Conservation (phyloP, 2,329 filamentous ascomycete genomes). For the Talaromyces verruculosus region DNA sequence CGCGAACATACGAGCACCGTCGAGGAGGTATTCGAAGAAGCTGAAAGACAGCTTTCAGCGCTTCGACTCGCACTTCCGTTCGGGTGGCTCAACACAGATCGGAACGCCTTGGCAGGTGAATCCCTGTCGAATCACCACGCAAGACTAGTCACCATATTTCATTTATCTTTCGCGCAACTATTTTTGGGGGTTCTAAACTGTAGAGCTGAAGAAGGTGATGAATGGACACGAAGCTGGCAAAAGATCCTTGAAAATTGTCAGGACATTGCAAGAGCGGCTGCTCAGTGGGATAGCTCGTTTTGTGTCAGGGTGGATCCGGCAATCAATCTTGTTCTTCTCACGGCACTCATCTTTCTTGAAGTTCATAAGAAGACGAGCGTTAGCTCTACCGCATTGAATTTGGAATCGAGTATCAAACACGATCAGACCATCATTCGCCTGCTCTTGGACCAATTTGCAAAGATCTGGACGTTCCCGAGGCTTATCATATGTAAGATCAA, state of each 20-base stretch:
- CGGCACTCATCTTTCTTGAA: constrained; percentile 32
- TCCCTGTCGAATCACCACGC: not conserved
- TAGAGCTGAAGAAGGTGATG: constrained; percentile 28
- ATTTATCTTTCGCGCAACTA: constrained; percentile 1
- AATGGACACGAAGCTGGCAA: constrained; percentile 33
- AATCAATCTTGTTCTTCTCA: constrained; percentile 36
- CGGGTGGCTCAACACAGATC: constrained; percentile 3
- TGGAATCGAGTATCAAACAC: constrained; percentile 20
- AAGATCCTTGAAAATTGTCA: constrained; percentile 33
- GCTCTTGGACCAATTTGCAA: constrained; percentile 29
- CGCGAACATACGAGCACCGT: not conserved
- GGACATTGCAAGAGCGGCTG: constrained; percentile 32
- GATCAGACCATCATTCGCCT: constrained; percentile 26
- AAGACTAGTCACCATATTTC: constrained; percentile 7
- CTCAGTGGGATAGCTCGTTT: constrained; percentile 37
- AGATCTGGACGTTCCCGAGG: constrained; percentile 25
- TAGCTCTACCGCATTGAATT: constrained; percentile 3
- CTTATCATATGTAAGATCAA: constrained; percentile 1
- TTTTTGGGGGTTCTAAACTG: constrained; percentile 17
- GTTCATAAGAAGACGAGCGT: constrained; percentile 26
- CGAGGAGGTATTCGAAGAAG: not conserved
- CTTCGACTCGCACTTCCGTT: constrained; percentile 7
- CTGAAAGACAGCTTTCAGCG: constrained; percentile 3
- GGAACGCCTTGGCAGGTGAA: constrained; percentile 1
- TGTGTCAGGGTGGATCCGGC: constrained; percentile 36